Evolutionary conservation across 441 rosid genomes (phyloP), one percentile per base, ranked within the genome.

Genomic region (Flueggea neowawraea): DNA sequence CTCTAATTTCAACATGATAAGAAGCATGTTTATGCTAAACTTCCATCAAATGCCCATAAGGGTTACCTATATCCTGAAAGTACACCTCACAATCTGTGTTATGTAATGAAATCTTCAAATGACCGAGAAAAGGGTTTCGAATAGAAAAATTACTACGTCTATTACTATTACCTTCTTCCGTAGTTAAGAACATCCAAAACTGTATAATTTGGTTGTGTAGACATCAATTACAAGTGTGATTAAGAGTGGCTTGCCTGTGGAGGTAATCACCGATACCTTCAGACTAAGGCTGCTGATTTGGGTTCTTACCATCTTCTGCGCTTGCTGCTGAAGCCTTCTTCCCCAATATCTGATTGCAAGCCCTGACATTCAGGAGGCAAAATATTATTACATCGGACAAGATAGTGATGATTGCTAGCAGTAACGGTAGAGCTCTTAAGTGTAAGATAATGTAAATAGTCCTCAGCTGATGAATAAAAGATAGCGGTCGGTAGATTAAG

Each of bases 351-450:
- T 59, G 74, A 52, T 75, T 70, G 77, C 81, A 82, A 49, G 59
- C 73, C 80, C 91, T 83, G 85, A 60, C 80, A 68, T 65, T 22
- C 52, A 44, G 54, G 13, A 41, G 17, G 61, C 4, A 14, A 28
- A 51, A 12, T 50, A 53, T 62, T 43, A 62, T 16, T 41, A 12
- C 28, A 9, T 6, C 16, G 57, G 12, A 54, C 16, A 15, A n/a
- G 16, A 31, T 1, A 43, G 12, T 9, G 41, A 61, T 9, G 6
- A 58, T 31, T 6, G 22, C 28, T 13, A 12, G n/a, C 44, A 11
- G 39, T 17, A 33, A 61, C 44, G 39, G 64, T 48, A 6, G 39
- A n/a, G 10, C 28, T 22, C 28, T 22, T 22, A 22, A 22, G 28
- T 22, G 28, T 22, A 22, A 22, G 28, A 22, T 22, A 22, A 22